Base-by-base conservation (phyloP, 306 rosid species). In the Luffa aegyptiaca region DNA sequence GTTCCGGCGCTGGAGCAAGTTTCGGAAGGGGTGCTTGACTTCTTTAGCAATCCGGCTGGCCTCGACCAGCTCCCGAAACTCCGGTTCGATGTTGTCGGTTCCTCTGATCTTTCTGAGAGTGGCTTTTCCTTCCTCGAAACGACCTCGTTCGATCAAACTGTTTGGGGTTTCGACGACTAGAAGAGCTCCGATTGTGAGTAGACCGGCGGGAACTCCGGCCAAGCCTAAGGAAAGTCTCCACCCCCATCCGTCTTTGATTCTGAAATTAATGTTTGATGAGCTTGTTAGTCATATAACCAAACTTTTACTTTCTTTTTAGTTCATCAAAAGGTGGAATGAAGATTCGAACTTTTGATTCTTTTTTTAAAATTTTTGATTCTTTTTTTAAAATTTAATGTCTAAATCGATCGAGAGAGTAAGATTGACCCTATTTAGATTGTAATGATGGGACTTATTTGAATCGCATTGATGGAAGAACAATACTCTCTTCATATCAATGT, bases 141-240 rank as follows among this genome's bases (percentile, higher is more conserved):
- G 90, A 82, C 90, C 98, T 3, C 98, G 94, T 72, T 92, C 97
- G 0, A 94, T 84, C 65, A 94, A 89, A 82, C 97, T 92, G 87
- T 87, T 94, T 0, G 98, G 98, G 10, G 98, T 94, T 79, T 94
- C 98, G 61, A 92, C 97, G 55, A 92, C 97, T 21, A 94, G 12
- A 31, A 86, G 81, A 17, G 97, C 91, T 2, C 98, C 98, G 39
- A 92, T 1, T 0, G 97, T 90, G 0, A 94, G 86, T 6, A 94
- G 88, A 17, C 88, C 65, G 1, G 98, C 96, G 0, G 98, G 98
- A 46, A 94, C 48, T 6, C 92, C 97, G 3, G 93, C 97, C 83
- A 94, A 52, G 17, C 98, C 98, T 45, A 94, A 79, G 20, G 98
- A 94, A 12, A 94, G 3, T 77, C 98, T 90, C 98, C 98, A 94